Conservation (phyloP, 148 eudicot genomes). For the Rheum nobile region DNA sequence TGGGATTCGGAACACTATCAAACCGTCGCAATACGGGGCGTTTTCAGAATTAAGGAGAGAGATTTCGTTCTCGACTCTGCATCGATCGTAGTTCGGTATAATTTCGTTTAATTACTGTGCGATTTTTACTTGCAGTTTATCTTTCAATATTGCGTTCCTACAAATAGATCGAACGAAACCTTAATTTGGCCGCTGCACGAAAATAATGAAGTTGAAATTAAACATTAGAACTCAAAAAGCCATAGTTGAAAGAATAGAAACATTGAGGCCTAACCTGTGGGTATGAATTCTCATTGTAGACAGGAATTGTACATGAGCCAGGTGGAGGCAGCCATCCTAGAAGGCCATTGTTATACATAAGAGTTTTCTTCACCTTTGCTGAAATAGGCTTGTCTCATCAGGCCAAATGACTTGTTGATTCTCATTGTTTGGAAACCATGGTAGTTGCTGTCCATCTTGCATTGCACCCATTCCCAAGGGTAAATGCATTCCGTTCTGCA, state of each 20-base stretch:
- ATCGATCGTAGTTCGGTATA: too few relatives aligned
- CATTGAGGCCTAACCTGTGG: constrained; percentile 40
- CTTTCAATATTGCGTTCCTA: too few relatives aligned
- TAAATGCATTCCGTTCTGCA: constrained; percentile 53
- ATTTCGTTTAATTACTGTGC: too few relatives aligned
- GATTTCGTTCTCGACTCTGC: too few relatives aligned
- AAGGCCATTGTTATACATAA: constrained; percentile 31
- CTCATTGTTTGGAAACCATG: constrained; percentile 62
- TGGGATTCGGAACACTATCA: too few relatives aligned
- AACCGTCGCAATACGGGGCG: too few relatives aligned
- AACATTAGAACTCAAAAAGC: not conserved
- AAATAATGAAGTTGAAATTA: not conserved
- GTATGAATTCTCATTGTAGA: constrained; percentile 41
- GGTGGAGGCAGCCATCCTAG: constrained; percentile 52
- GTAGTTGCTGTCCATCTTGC: constrained; percentile 44
- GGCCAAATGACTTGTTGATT: constrained; percentile 46
- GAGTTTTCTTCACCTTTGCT: constrained; percentile 37
- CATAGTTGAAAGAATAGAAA: not conserved
- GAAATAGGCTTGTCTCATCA: constrained; percentile 46
- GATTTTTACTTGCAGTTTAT: too few relatives aligned
- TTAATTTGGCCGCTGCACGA: constrained; percentile 28
- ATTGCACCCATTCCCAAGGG: constrained; percentile 45
- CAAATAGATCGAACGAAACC: not conserved
- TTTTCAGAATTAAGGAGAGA: too few relatives aligned
- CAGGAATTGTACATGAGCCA: constrained; percentile 43